These are phyloP conservation scores for Calophaca sinica DNA, from an alignment of 306 rosid genomes.

Conservation along the genomic window DNA sequence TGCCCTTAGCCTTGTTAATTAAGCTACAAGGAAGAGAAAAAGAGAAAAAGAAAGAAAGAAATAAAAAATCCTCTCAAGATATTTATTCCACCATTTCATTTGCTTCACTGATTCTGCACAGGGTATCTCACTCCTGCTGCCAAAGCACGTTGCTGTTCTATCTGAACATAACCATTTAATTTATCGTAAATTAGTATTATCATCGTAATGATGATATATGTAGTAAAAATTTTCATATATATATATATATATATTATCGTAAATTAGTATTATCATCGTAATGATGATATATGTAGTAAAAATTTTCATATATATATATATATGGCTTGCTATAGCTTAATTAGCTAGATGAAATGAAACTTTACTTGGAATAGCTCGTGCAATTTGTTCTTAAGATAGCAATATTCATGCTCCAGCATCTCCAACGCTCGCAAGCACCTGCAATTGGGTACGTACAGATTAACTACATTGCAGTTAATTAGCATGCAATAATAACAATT, in stretches of 20 bases:
- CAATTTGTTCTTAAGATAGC: slow-evolving; percentile 88
- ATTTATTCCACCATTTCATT: not conserved
- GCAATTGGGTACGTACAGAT: not conserved
- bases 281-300: no score
- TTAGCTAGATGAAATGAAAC: no score
- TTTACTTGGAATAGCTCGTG: slow-evolving; percentile 85
- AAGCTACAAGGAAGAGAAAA: not conserved
- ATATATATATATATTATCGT: not conserved
- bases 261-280: not conserved
- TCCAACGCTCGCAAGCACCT: slow-evolving; percentile 89
- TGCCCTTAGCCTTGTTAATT: not conserved
- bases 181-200: not conserved
- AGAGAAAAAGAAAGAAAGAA: not conserved
- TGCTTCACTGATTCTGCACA: slow-evolving; percentile 56
- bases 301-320: no score
- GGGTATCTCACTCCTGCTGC: slow-evolving; percentile 90
- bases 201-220: no score
- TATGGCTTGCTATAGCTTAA: no score
- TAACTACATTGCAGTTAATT: not conserved
- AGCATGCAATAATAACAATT: no score
- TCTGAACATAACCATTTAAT: slow-evolving; percentile 46
- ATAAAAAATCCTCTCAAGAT: no score
- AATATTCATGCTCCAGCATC: slow-evolving; percentile 83
- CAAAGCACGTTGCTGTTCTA: slow-evolving; percentile 87
- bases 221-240: no score